Evolutionary conservation across 306 rosid genomes (phyloP), one percentile per base, ranked within the genome.

Genomic region (Cucurbita moschata): DNA sequence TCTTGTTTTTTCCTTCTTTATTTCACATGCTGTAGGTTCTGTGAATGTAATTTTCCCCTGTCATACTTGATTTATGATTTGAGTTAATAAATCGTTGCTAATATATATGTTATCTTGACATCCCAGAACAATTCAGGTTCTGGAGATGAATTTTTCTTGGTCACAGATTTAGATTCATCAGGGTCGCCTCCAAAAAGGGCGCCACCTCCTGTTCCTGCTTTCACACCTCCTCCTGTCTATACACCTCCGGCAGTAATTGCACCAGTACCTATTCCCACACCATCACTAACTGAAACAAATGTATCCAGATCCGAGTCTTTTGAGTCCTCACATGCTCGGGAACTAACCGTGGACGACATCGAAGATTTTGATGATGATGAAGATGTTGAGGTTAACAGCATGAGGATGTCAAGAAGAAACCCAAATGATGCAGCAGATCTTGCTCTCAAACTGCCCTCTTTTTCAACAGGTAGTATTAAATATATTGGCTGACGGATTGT

Each of bases 111-210:
- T 79, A 76, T 73, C 72, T 73, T 78, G 79, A 71, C 61, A 81
- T 81, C 75, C 78, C 95, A 94, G 97, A 84, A 84, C 75, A 89
- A 79, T 78, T 79, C 96, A 79, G 91, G 96, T 82, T 89, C 88
- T 60, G 88, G 78, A 19, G 96, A 93, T 71, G 99, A 91, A 9
- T 94, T 87, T 86, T 94, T 86, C 85, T 82, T 94, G 87, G 96
- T 84, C 80, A 86, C 99, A 19, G 83, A 83, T 85, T 76, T 86
- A 2, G 96, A 84, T 80, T 75, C 83, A 78, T 89, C 96, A 19
- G 99, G 97, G 73, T 88, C 96, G 55, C 97, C 99, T 77, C 99
- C 99, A 14, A 86, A 82, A 85, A 86, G 99, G 77, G 85, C 91
- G 61, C 97, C 99, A 5, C 99, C 99, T 8, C 79, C 90, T 67